These are phyloP conservation scores for Pichia nanzhaoensis DNA, from an alignment of 805 yeast species.

Conservation along the genomic window DNA sequence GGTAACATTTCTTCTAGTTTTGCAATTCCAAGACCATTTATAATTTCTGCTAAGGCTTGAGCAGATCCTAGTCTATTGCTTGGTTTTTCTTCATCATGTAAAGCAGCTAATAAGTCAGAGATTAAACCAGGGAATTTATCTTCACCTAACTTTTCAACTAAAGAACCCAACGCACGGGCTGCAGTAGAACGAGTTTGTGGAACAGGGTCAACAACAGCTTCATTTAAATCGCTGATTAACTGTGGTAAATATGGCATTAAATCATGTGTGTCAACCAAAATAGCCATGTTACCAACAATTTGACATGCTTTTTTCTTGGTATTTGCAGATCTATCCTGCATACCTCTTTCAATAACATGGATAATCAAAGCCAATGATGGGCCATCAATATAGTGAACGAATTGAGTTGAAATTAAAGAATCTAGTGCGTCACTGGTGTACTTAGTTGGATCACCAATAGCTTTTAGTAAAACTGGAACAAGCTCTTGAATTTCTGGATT, in stretches of 20 bases:
- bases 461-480: constrained; percentile 81
- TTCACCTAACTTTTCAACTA: constrained; percentile 95
- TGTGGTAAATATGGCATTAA: constrained; percentile 74
- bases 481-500: constrained; percentile 94
- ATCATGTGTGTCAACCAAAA: constrained; percentile 84
- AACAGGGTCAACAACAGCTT: constrained; percentile 97
- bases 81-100: constrained; percentile 68
- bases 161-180: constrained; percentile 91
- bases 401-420: constrained; percentile 79
- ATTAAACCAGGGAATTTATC: constrained; percentile 89
- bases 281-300: constrained; percentile 98
- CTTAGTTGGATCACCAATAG: constrained; percentile 93
- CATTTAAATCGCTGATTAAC: constrained; percentile 75
- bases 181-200: constrained; percentile 97
- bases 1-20: constrained; percentile 90
- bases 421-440: constrained; percentile 85
- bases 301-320: constrained; percentile 93
- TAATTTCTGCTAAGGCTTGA: constrained; percentile 91
- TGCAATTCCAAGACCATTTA: constrained; percentile 81
- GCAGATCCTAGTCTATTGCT: constrained; percentile 97
- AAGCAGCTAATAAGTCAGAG: constrained; percentile 66
- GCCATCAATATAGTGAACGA: constrained; percentile 96
- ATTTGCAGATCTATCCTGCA: constrained; percentile 88
- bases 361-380: constrained; percentile 94
- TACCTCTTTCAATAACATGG: constrained; percentile 92